A percentile compares a stretch with the other conserved stretches of the same genome.
phyloP scores from a whole-genome alignment of 345 rosid species.

The Trapa bicornis region DNA sequence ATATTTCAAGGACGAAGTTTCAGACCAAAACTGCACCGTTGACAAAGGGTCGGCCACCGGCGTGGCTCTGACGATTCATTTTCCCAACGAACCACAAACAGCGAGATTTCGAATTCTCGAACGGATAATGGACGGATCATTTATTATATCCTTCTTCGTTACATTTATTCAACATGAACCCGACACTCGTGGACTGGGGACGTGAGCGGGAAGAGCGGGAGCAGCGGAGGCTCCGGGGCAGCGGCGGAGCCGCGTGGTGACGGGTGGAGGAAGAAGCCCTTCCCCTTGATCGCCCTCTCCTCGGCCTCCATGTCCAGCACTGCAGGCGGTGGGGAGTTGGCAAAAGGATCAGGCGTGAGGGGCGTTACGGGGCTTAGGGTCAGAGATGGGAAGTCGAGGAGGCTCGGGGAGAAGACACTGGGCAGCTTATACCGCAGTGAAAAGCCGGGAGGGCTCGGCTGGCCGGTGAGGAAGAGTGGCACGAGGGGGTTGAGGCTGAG shows the following conservation, averaged over 20 bases:
- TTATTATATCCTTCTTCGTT: neutral
- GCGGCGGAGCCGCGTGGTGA: constrained; percentile 26
- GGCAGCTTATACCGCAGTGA: constrained; percentile 8
- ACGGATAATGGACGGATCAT: neutral
- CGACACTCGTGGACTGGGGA: constrained; percentile 13
- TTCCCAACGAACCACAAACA: too few species aligned
- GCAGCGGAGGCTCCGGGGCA: constrained; percentile 20
- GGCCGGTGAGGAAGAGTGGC: neutral
- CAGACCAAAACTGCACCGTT: too few species aligned
- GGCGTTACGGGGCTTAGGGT: constrained; percentile 30
- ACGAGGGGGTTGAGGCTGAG: constrained; percentile 20
- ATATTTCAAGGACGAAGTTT: too few species aligned
- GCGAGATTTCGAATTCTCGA: too few species aligned
- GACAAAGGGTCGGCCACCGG: too few species aligned
- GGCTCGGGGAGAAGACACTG: constrained; percentile 25
- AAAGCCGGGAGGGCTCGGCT: constrained; percentile 1
- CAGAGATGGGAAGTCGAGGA: constrained; percentile 28
- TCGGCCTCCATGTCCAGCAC: neutral
- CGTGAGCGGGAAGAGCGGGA: constrained; percentile 28
- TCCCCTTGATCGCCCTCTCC: constrained; percentile 7
- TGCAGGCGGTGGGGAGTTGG: constrained; percentile 12
- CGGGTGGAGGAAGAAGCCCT: constrained; percentile 30
- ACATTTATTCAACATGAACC: neutral
- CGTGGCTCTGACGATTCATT: too few species aligned
- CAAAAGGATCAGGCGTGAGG: constrained; percentile 20